Evolutionary conservation across 495 filamentous ascomycete species (phyloP).

Genomic region (Tuber indicum): DNA sequence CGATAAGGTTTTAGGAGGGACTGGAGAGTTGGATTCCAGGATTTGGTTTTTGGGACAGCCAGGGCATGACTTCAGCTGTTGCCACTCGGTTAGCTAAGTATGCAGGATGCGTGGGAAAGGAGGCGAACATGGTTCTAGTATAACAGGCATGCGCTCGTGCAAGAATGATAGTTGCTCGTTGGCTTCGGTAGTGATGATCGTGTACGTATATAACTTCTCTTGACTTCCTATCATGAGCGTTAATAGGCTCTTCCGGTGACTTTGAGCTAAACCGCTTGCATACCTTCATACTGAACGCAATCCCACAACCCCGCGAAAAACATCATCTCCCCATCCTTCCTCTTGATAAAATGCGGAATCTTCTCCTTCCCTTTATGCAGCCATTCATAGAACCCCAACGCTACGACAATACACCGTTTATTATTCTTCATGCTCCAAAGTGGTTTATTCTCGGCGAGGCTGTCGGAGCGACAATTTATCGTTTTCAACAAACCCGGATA

Average conservation of each 20-base stretch:
- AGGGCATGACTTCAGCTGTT: conserved; percentile 61
- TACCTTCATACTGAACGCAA: conserved; percentile 71
- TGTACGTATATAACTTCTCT: conserved; percentile 68
- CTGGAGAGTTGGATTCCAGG: conserved; percentile 76
- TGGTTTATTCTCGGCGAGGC: conserved; percentile 63
- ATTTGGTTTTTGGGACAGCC: conserved; percentile 68
- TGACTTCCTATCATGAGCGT: conserved; percentile 44
- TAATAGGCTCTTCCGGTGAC: conserved; percentile 32
- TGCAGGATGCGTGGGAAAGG: conserved; percentile 87
- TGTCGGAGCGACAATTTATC: conserved; percentile 94
- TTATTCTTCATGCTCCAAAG: conserved; percentile 91
- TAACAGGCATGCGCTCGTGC: conserved; percentile 93
- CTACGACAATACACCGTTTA: conserved; percentile 80
- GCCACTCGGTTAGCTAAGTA: conserved; percentile 45
- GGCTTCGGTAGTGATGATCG: conserved; percentile 82
- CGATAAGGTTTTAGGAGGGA: conserved; percentile 65
- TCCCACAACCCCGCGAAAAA: conserved; percentile 91
- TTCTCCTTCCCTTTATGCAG: conserved; percentile 70
- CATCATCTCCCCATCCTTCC: conserved; percentile 78
- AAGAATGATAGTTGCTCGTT: conserved; percentile 74
- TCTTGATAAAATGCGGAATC: conserved; percentile 69
- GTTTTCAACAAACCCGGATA: conserved; percentile 72
- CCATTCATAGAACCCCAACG: conserved; percentile 97
- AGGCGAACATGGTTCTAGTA: conserved; percentile 68
- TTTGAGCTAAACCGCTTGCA: conserved; percentile 9